Conservation (phyloP, 2,329 filamentous ascomycete genomes). For the Pochonia chlamydosporia region DNA sequence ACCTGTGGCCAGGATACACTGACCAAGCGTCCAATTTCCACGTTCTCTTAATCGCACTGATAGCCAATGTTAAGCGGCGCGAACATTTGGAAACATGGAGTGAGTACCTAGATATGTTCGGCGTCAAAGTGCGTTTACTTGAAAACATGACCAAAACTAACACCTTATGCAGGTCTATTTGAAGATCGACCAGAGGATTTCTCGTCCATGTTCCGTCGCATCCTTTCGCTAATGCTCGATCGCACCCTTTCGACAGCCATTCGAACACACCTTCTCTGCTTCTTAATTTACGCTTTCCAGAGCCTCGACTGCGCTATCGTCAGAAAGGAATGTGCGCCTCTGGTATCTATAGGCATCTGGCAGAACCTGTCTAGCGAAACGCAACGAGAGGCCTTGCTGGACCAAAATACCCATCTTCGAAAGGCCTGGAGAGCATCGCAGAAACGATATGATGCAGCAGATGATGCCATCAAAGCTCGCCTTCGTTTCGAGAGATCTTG, state of each 20-base stretch:
- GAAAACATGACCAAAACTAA: too few relatives aligned
- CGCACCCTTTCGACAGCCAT: conserved; percentile 58
- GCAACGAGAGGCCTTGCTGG: conserved; percentile 66
- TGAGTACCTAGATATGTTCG: too few relatives aligned
- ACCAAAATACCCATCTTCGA: conserved; percentile 66
- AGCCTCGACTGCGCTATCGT: conserved; percentile 85
- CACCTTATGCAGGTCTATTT: conserved; percentile 57
- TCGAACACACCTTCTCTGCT: conserved; percentile 78
- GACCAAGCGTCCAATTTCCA: conserved; percentile 90
- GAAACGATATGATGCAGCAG: conserved; percentile 83
- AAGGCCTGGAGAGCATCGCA: conserved; percentile 87
- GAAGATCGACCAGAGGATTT: conserved; percentile 73
- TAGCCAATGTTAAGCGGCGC: conserved; percentile 81
- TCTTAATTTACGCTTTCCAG: conserved; percentile 88
- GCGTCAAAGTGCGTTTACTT: too few relatives aligned
- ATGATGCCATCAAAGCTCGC: conserved; percentile 70
- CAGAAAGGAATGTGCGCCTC: conserved; percentile 89
- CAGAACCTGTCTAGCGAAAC: conserved; percentile 80
- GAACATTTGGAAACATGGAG: conserved; percentile 87
- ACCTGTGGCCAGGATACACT: conserved; percentile 89
- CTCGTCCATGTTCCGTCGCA: conserved; percentile 80
- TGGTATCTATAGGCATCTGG: conserved; percentile 95
- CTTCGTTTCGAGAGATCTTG: conserved; percentile 89
- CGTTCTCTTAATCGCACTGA: conserved; percentile 76
- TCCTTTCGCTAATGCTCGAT: conserved; percentile 81